A percentile compares a stretch with the other conserved stretches of the same genome.
These are phyloP conservation scores for Fistulinella staudtii DNA, from an alignment of 1,284 basidiomycete species.

Conservation along the genomic window DNA sequence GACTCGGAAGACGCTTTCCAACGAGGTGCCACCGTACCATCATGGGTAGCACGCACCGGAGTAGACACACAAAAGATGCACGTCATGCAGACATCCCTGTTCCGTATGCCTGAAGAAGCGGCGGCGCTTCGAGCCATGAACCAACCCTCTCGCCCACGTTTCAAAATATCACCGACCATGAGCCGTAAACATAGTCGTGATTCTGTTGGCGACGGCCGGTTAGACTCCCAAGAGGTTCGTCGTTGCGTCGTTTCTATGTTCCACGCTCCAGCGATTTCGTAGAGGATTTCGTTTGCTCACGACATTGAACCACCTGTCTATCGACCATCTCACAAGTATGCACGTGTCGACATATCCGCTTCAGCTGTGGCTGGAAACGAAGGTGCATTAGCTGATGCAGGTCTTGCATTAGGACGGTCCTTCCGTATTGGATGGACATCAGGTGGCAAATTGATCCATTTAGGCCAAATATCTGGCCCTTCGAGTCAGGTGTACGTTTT, in stretches of 20 bases:
- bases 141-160: constrained; percentile 39
- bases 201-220: constrained; percentile 62
- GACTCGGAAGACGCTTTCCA: constrained; percentile 26
- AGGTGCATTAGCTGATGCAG: constrained; percentile 71
- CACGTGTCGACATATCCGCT: constrained; percentile 59
- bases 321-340: constrained; percentile 68
- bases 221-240: constrained; percentile 63
- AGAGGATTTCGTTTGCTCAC: constrained; percentile 77
- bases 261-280: constrained; percentile 9
- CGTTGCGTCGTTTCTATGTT: constrained; percentile 2
- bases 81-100: constrained; percentile 89
- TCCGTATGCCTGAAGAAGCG: constrained; percentile 69
- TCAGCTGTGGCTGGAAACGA: constrained; percentile 67
- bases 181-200: constrained; percentile 74
- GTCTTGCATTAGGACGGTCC: constrained; percentile 81
- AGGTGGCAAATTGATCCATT: constrained; percentile 70
- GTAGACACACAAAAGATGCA: constrained; percentile 81
- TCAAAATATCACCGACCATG: constrained; percentile 35
- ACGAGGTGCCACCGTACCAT: constrained; percentile 36
- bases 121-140: constrained; percentile 52
- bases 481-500: constrained; percentile 43
- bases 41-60: constrained; percentile 68
- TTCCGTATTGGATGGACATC: constrained; percentile 93
- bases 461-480: constrained; percentile 67
- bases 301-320: constrained; percentile 60